Evolutionary conservation across 116 monocot species (phyloP).

Genomic region (Dioscorea cayenensis): DNA sequence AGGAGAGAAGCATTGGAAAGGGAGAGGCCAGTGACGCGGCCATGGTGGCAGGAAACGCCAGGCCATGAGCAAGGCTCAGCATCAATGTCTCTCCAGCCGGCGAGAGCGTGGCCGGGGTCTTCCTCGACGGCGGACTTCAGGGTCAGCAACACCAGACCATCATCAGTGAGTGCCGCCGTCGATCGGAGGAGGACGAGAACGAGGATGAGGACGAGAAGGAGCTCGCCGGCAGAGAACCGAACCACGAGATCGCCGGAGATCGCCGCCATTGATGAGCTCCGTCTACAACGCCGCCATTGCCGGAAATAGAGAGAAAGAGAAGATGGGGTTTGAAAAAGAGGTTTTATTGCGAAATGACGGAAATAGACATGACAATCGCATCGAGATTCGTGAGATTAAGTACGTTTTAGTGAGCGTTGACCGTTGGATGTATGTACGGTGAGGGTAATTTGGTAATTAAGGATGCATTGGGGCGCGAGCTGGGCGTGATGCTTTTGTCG

Average conservation of each 20-base stretch:
- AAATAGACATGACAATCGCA: not conserved
- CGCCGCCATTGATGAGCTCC: not conserved
- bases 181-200: not conserved
- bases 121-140: constrained; percentile 66
- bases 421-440: not conserved
- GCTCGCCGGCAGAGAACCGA: constrained; percentile 1
- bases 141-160: constrained; percentile 74
- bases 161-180: constrained; percentile 38
- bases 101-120: constrained; percentile 50
- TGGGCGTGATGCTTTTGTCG: not conserved
- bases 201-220: constrained; percentile 8
- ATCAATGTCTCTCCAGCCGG: constrained; percentile 52
- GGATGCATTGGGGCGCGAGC: not conserved
- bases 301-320: constrained; percentile 1
- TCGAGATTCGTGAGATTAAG: not conserved
- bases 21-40: constrained; percentile 28
- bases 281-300: constrained; percentile 22
- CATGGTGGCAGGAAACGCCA: constrained; percentile 53
- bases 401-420: not conserved
- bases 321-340: not conserved
- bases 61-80: constrained; percentile 57
- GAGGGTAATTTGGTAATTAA: not conserved
- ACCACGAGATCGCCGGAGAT: not conserved
- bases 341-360: not conserved
- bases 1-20: constrained; percentile 25